A percentile compares a stretch with the other conserved stretches of the same genome.
phyloP scores from a whole-genome alignment of 345 rosid genomes.

The Arabis hirsuta region DNA sequence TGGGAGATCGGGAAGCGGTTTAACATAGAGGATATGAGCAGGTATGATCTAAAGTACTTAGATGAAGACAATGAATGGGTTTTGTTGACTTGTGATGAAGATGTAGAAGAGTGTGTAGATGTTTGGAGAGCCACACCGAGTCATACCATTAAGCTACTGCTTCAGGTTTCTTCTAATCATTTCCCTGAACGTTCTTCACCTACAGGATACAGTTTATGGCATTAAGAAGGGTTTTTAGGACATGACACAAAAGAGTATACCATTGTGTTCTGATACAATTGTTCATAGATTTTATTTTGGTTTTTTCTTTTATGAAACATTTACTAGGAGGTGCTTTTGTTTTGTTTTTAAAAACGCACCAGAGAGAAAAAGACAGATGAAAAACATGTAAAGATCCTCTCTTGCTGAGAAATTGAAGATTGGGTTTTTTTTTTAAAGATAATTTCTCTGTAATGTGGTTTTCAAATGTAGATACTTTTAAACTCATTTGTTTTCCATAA shows the following conservation, averaged over 20 bases:
- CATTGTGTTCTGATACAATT: conserved; percentile 33
- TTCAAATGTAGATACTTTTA: conserved; percentile 28
- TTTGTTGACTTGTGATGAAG: conserved; percentile 83
- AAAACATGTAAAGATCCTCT: conserved; percentile 37
- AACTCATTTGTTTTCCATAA: conserved; percentile 14
- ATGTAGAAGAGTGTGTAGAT: conserved; percentile 82
- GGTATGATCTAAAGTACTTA: conserved; percentile 79
- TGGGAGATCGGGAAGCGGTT: conserved; percentile 75
- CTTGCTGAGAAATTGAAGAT: conserved; percentile 24
- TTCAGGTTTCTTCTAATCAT: conserved; percentile 67
- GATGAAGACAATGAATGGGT: conserved; percentile 98
- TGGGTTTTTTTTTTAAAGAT: not conserved
- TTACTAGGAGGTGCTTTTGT: conserved; percentile 29
- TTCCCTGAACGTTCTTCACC: conserved; percentile 49
- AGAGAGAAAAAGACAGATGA: conserved; percentile 26
- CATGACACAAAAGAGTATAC: conserved; percentile 7
- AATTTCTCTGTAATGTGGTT: conserved; percentile 17
- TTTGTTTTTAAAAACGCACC: conserved; percentile 22
- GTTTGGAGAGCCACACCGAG: conserved; percentile 56
- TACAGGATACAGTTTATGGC: conserved; percentile 44
- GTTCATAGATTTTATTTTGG: conserved; percentile 26
- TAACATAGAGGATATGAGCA: conserved; percentile 57
- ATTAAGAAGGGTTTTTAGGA: conserved; percentile 24
- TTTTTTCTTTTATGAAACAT: not conserved
- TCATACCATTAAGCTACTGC: conserved; percentile 65